Evolutionary conservation across 2,329 filamentous ascomycete genomes (phyloP), one percentile per base, ranked within the genome.

Genomic region (Colletotrichum godetiae): DNA sequence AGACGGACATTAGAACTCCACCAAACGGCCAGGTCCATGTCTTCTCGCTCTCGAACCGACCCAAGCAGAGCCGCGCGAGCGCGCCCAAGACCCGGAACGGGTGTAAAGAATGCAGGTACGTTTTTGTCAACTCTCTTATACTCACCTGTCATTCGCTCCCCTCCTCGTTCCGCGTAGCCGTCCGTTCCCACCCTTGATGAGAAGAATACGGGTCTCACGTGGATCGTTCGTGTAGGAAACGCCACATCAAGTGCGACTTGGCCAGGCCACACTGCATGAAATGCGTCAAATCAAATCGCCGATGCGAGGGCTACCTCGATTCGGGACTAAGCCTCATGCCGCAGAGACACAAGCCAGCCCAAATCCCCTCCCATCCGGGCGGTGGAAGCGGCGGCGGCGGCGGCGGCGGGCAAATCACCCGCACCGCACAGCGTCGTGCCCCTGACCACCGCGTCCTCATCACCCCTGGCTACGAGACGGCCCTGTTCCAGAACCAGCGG

Each of bases 211-310:
- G n/a, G 37, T 37, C 64, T 72, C 22, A 65, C 60, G 31, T 35
- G 29, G 8, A 10, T n/a, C 22, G 42, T 15, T 19, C 42, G 19
- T 46, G 15, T 31, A 71, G 67, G 46, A 49, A 49, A 42, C 82
- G 85, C 22, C 85, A 86, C 75, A 78, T 82, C 46, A 87, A 86
- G 77, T 87, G 84, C 74, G 85, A 87, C 67, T 83, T 86, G 72
- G 77, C 79, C 5, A 81, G 80, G 7, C 85, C 85, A 3, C 76
- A 76, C 33, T 87, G 85, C 74, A 76, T 77, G 2, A 81, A 80
- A 52, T 87, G 85, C 69, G 49, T 61, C 42, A 61, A 64, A 33
- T 35, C 68, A 12, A 59, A 61, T 31, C 68, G 60, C n/a, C 8
- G 35, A 4, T 74, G 73, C 53, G 56, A 61, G 15, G 65, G 68